Evolutionary conservation across 2,329 filamentous ascomycete genomes (phyloP).

Genomic region (Fusarium chuoi): DNA sequence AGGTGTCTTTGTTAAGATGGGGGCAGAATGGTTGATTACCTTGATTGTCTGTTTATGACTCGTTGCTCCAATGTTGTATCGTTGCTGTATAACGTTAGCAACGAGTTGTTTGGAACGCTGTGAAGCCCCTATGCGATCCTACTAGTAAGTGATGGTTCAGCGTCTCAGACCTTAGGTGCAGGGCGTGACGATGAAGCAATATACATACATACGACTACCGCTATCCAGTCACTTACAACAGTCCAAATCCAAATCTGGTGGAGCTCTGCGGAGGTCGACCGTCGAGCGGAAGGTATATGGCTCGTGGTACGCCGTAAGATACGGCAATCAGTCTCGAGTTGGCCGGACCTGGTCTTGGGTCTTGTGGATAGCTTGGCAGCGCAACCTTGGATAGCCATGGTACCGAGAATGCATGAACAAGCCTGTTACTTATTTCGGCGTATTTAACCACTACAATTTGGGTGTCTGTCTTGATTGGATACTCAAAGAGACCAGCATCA

Average conservation of each 20-base stretch:
- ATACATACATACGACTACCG: background rate
- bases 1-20: constrained; percentile 37
- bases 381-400: constrained; percentile 30
- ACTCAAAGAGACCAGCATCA: constrained; percentile 13
- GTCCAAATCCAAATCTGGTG: background rate
- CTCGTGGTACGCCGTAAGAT: constrained; percentile 20
- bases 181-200: background rate
- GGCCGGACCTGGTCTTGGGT: constrained; percentile 19
- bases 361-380: constrained; percentile 26
- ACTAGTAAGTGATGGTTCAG: background rate
- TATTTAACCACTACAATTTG: constrained; percentile 36
- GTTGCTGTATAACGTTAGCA: background rate
- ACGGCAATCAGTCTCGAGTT: constrained; percentile 24
- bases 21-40: constrained; percentile 18
- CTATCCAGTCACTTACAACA: background rate
- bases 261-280: constrained; percentile 20
- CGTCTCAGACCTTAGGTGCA: background rate
- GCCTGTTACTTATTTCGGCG: background rate
- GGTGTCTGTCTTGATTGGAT: constrained; percentile 32
- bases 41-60: constrained; percentile 26
- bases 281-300: constrained; percentile 24
- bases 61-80: constrained; percentile 2
- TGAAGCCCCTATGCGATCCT: background rate
- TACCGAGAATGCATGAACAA: constrained; percentile 20
- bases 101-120: background rate